Evolutionary conservation across 352 stramenopile genomes (phyloP).

Genomic region (Phytophthora cactorum): DNA sequence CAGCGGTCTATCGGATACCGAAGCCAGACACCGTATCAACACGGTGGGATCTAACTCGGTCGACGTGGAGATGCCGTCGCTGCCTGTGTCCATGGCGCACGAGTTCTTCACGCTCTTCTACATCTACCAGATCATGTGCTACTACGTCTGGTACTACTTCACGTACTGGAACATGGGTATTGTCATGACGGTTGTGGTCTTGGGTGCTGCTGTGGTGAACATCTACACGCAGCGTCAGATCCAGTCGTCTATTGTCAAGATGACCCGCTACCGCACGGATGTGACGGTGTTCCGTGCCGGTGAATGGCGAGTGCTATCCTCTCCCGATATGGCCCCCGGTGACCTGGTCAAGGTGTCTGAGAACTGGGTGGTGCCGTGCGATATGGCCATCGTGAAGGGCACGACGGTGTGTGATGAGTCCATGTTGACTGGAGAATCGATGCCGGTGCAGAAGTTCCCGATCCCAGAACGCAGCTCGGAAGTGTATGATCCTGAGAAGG

Average conservation of each 20-base stretch:
- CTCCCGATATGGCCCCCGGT: conserved; percentile 59
- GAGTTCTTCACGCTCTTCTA: conserved; percentile 51
- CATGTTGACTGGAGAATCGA: conserved; percentile 86
- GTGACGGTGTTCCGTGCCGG: conserved; percentile 66
- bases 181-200: conserved; percentile 46
- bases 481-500: conserved; percentile 57
- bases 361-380: conserved; percentile 73
- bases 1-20: conserved; percentile 19
- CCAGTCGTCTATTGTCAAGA: conserved; percentile 45
- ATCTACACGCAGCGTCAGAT: conserved; percentile 55
- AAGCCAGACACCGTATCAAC: conserved; percentile 24
- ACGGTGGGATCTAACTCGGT: conserved; percentile 29
- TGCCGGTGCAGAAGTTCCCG: conserved; percentile 88
- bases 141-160: conserved; percentile 32
- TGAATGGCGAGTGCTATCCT: conserved; percentile 49
- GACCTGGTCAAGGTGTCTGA: conserved; percentile 74
- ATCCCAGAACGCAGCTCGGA: conserved; percentile 54
- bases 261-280: conserved; percentile 57
- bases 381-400: conserved; percentile 74
- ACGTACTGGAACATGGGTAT: conserved; percentile 56
- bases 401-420: conserved; percentile 74
- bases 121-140: too few relatives aligned
- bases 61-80: conserved; percentile 31
- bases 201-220: conserved; percentile 46
- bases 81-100: conserved; percentile 31